phyloP scores from a whole-genome alignment of 768 basidiomycete species.

The Serendipita sp. region DNA sequence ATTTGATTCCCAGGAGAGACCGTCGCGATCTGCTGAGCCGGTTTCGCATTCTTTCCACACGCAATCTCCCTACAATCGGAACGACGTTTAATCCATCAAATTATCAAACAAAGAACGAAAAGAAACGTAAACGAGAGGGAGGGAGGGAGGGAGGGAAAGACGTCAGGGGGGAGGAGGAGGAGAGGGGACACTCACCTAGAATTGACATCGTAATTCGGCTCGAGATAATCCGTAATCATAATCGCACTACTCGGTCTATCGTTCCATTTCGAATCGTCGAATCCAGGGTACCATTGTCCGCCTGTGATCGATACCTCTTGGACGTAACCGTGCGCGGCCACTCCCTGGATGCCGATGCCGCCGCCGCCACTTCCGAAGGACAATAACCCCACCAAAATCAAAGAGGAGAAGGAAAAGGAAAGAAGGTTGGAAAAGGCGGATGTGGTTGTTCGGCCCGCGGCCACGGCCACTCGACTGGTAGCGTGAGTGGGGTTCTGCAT shows the following conservation, averaged over 20 bases:
- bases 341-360: background rate
- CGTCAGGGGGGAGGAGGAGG: no score
- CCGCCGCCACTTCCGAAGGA: no score
- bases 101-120: no score
- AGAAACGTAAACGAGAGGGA: no score
- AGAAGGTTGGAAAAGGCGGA: no score
- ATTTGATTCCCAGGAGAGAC: background rate
- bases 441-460: no score
- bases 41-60: background rate
- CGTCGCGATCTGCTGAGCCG: background rate
- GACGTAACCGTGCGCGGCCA: background rate
- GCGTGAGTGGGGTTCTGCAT: no score
- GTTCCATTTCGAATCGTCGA: background rate
- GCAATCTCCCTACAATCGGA: background rate
- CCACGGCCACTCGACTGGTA: no score
- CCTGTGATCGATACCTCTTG: background rate
- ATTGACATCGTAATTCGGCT: background rate
- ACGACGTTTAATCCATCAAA: no score
- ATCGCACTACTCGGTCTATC: background rate
- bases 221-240: background rate
- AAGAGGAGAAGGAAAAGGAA: no score
- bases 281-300: background rate
- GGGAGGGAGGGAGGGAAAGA: no score
- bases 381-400: no score
- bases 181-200: background rate